Evolutionary conservation across 441 rosid genomes (phyloP).

Genomic region (Bocquillonia castaneifolia): DNA sequence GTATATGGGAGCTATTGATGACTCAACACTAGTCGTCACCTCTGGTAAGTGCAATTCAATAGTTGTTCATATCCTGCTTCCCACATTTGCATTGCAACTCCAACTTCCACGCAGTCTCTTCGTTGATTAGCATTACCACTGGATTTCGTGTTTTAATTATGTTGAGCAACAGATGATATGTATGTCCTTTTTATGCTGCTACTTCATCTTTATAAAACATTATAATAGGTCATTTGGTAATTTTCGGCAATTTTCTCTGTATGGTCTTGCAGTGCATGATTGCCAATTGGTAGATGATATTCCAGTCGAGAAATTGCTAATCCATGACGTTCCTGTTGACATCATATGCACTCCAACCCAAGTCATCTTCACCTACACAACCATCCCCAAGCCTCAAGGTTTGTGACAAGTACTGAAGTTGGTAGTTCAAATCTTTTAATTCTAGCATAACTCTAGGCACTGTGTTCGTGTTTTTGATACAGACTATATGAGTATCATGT

Average conservation of each 20-base stretch:
- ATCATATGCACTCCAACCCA: constrained; percentile 70
- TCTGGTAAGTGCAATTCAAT: constrained; percentile 44
- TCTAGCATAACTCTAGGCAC: no score
- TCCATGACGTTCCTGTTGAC: constrained; percentile 92
- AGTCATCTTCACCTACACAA: constrained; percentile 44
- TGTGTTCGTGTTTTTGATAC: no score
- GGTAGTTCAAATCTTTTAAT: neutral
- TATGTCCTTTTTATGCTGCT: neutral
- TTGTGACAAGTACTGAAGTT: constrained; percentile 13
- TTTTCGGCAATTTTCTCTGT: no score
- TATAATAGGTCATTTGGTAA: no score
- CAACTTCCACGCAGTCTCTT: neutral
- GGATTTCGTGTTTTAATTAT: neutral
- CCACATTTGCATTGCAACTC: neutral
- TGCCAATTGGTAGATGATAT: constrained; percentile 80
- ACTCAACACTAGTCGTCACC: neutral
- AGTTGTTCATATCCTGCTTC: neutral
- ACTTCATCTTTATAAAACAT: neutral
- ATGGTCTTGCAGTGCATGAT: constrained; percentile 60
- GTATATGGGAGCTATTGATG: constrained; percentile 20
- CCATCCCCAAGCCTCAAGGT: constrained; percentile 84
- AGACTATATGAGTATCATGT: no score
- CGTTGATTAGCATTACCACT: neutral
- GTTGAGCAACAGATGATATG: neutral
- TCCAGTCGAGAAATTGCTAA: constrained; percentile 64